Conservation (phyloP, 139 green algal species). For the Yamagishiella unicocca region DNA sequence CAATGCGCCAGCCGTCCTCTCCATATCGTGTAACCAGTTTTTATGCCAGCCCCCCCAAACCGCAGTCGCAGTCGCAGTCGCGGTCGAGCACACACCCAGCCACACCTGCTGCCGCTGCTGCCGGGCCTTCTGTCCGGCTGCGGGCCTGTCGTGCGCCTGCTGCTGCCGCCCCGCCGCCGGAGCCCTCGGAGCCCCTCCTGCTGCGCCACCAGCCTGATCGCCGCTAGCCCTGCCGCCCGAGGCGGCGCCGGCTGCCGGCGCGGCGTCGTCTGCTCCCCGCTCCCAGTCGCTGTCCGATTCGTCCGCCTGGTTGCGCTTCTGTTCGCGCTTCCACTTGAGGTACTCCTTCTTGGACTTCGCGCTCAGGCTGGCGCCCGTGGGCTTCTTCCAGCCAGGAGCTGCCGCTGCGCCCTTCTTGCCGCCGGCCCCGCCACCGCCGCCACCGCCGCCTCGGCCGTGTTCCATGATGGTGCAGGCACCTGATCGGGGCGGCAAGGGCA, state of each 20-base stretch:
- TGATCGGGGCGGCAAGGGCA: too few species aligned
- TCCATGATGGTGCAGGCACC: neutral
- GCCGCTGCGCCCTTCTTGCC: neutral
- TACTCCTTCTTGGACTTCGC: conserved; percentile 63
- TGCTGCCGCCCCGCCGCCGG: neutral
- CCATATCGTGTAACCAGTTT: too few species aligned
- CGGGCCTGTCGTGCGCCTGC: neutral
- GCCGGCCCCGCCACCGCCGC: neutral
- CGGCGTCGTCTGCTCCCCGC: neutral
- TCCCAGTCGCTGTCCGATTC: conserved; percentile 16
- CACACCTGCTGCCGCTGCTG: neutral
- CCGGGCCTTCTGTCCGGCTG: neutral
- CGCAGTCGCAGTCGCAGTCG: neutral
- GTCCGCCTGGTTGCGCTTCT: conserved; percentile 44
- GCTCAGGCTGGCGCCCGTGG: conserved; percentile 42
- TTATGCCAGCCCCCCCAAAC: too few species aligned
- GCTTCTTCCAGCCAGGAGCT: conserved; percentile 25
- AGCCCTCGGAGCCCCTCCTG: neutral
- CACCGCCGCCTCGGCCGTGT: neutral
- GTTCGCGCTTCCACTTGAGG: conserved; percentile 59
- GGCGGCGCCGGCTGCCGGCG: neutral
- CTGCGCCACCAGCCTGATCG: neutral
- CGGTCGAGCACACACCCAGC: neutral
- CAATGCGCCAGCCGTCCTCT: too few species aligned
- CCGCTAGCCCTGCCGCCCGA: neutral